phyloP scores from a whole-genome alignment of 2,329 filamentous ascomycete genomes.

The Cladophialophora bantiana region DNA sequence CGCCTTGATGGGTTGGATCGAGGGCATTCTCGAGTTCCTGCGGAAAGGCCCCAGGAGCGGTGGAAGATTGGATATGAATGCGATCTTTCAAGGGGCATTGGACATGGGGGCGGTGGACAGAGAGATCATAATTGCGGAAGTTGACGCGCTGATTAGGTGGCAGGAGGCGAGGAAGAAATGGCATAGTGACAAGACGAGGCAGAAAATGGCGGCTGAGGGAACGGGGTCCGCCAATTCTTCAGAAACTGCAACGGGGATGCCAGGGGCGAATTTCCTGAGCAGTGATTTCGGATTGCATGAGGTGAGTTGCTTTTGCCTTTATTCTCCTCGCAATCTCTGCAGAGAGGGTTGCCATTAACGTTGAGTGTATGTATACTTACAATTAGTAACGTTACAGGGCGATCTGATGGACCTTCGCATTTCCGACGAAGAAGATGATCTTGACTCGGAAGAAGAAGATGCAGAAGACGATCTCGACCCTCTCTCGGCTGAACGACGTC shows the following conservation, averaged over 20 bases:
- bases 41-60: slow-evolving; percentile 78
- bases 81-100: slow-evolving; percentile 81
- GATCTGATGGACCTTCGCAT: slow-evolving; percentile 88
- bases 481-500: slow-evolving; percentile 82
- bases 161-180: slow-evolving; percentile 96
- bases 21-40: slow-evolving; percentile 92
- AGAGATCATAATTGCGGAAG: slow-evolving; percentile 75
- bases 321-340: neutral
- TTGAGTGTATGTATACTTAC: slow-evolving; percentile 12
- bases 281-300: slow-evolving; percentile 90
- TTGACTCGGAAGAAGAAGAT: slow-evolving; percentile 68
- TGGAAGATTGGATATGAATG: slow-evolving; percentile 92
- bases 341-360: neutral
- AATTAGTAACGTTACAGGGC: slow-evolving; percentile 48
- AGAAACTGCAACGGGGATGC: slow-evolving; percentile 57
- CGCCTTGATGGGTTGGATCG: slow-evolving; percentile 95
- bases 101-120: slow-evolving; percentile 73
- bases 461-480: slow-evolving; percentile 82
- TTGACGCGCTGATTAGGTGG: slow-evolving; percentile 87
- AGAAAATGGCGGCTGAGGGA: slow-evolving; percentile 96
- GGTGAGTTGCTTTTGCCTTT: slow-evolving; percentile 52
- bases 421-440: slow-evolving; percentile 72
- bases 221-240: slow-evolving; percentile 44
- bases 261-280: slow-evolving; percentile 70
- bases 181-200: slow-evolving; percentile 96